phyloP scores from a whole-genome alignment of 805 yeast genomes.

The Monosporozyma siamensis region DNA sequence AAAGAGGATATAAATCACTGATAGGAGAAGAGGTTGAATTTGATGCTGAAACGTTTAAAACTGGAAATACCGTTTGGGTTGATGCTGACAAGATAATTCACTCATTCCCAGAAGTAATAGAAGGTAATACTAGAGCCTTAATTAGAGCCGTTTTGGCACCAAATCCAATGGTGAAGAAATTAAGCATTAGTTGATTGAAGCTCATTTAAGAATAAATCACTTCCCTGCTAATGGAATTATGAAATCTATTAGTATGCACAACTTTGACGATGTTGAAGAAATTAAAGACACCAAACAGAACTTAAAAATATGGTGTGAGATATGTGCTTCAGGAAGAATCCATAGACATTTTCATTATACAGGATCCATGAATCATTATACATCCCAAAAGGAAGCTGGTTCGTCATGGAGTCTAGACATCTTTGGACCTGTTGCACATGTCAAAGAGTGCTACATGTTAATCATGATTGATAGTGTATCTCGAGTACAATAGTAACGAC shows the following conservation, averaged over 20 bases:
- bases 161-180: not conserved
- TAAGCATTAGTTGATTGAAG: not conserved
- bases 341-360: constrained; percentile 3
- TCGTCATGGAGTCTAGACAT: constrained; percentile 6
- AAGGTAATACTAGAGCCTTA: no score
- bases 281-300: not conserved
- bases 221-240: not conserved
- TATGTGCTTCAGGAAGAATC: constrained; percentile 3
- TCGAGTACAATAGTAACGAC: constrained; percentile 1
- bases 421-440: constrained; percentile 5
- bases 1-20: constrained; percentile 1
- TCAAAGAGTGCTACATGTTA: constrained; percentile 1
- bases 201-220: constrained; percentile 3
- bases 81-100: not conserved
- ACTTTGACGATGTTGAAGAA: constrained; percentile 1
- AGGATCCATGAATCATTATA: constrained; percentile 6
- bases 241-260: not conserved
- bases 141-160: no score
- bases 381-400: constrained; percentile 1
- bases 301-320: not conserved
- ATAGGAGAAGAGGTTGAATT: not conserved
- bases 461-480: constrained; percentile 9
- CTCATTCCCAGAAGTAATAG: no score
- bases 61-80: constrained; percentile 1
- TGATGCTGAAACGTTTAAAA: not conserved